These are phyloP conservation scores for Ascoidea asiatica DNA, from an alignment of 805 yeast genomes.

Conservation along the genomic window DNA sequence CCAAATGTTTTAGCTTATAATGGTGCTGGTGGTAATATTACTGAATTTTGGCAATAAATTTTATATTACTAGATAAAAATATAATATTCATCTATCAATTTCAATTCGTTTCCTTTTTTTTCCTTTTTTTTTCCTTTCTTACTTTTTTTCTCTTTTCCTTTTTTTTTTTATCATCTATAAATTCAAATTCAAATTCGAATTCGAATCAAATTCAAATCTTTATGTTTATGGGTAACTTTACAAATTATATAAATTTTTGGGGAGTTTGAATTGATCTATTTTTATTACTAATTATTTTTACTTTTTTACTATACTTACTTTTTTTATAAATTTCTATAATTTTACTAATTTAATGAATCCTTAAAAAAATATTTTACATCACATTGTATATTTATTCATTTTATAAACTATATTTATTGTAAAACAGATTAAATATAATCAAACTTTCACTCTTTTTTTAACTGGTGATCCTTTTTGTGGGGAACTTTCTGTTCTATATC, in stretches of 20 bases:
- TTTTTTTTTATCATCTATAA: neutral
- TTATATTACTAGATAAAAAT: neutral
- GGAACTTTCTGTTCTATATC: no score
- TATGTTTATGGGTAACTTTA: neutral
- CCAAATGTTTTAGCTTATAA: conserved; percentile 48
- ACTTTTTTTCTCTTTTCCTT: conserved; percentile 1
- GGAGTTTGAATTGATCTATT: neutral
- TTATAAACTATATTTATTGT: no score
- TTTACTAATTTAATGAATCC: no score
- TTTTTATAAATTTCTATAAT: no score
- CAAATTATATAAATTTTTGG: neutral
- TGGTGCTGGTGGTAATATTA: conserved; percentile 43
- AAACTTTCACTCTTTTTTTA: no score
- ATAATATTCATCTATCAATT: neutral
- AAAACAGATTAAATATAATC: no score
- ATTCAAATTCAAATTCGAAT: neutral
- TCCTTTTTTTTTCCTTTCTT: conserved; percentile 1
- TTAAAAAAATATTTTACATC: no score
- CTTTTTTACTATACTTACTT: no score
- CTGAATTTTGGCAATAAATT: conserved; percentile 31
- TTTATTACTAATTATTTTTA: no score
- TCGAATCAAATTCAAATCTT: neutral
- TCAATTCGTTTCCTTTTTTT: conserved; percentile 1
- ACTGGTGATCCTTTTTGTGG: no score
- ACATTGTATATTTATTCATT: no score